phyloP scores from a whole-genome alignment of 345 rosid species.

The Acer saccharum region DNA sequence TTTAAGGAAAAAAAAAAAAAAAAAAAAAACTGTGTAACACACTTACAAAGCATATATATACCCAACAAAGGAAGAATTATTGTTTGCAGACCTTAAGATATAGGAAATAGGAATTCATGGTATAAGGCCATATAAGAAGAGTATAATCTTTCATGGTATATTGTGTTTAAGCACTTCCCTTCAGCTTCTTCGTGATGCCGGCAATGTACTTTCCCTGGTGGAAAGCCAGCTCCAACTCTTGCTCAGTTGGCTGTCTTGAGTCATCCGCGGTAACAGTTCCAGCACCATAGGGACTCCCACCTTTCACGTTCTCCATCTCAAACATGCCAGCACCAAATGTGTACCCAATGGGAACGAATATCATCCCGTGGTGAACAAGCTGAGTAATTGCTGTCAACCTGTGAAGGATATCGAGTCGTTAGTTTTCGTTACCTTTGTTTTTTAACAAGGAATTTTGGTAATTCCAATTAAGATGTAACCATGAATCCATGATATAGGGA shows the following conservation, averaged over 20 bases:
- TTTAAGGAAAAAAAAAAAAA: not conserved
- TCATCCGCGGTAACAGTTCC: constrained; percentile 95
- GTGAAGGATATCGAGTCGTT: constrained; percentile 2
- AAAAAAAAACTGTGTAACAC: constrained; percentile 24
- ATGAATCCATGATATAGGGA: not conserved
- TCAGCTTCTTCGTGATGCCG: constrained; percentile 83
- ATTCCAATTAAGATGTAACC: not conserved
- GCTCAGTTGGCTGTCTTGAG: constrained; percentile 78
- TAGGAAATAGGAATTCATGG: constrained; percentile 18
- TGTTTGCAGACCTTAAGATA: constrained; percentile 21
- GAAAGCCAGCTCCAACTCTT: constrained; percentile 84
- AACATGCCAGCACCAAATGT: constrained; percentile 98
- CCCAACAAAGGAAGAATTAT: constrained; percentile 28
- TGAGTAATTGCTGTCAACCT: constrained; percentile 97
- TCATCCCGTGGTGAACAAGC: constrained; percentile 95
- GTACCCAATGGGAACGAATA: constrained; percentile 90
- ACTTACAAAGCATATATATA: constrained; percentile 24
- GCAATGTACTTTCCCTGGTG: constrained; percentile 98
- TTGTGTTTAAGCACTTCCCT: constrained; percentile 51
- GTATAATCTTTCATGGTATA: constrained; percentile 6
- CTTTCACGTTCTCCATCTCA: constrained; percentile 91
- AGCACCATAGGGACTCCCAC: constrained; percentile 95
- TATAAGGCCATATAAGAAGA: not conserved
- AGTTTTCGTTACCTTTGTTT: not conserved
- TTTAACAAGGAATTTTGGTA: not conserved